Conservation (phyloP, 257 asterid genomes). For the Solanum chaucha region DNA sequence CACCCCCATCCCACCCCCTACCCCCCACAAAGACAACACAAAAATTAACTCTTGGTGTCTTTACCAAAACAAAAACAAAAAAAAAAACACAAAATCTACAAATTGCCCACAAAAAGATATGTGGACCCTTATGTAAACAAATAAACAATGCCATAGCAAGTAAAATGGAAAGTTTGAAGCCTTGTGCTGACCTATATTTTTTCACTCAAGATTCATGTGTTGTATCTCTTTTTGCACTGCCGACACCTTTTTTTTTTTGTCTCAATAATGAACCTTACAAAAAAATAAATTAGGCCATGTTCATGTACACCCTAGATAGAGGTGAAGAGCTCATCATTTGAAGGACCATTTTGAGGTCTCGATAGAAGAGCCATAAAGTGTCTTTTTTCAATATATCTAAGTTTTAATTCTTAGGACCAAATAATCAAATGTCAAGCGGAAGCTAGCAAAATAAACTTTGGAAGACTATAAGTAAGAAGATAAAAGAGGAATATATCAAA, state of each 20-base stretch:
- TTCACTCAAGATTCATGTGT: conserved; percentile 1
- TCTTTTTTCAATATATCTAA: neutral
- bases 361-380: neutral
- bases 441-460: neutral
- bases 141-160: neutral
- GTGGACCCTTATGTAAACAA: conserved; percentile 6
- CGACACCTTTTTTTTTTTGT: conserved; percentile 32
- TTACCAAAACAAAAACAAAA: neutral
- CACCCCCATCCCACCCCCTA: neutral
- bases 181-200: neutral
- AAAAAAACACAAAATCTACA: neutral
- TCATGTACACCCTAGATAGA: neutral
- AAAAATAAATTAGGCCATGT: neutral
- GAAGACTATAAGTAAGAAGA: neutral
- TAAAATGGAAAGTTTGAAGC: neutral
- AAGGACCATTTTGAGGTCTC: neutral
- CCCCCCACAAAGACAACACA: neutral
- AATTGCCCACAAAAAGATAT: conserved; percentile 1
- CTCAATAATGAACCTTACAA: neutral
- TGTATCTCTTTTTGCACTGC: conserved; percentile 15
- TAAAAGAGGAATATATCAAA: neutral
- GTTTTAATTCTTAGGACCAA: neutral
- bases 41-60: neutral
- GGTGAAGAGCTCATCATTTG: neutral
- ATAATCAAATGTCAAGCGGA: neutral